Evolutionary conservation across 805 yeast genomes (phyloP).

Genomic region (Saturnispora sanitii): DNA sequence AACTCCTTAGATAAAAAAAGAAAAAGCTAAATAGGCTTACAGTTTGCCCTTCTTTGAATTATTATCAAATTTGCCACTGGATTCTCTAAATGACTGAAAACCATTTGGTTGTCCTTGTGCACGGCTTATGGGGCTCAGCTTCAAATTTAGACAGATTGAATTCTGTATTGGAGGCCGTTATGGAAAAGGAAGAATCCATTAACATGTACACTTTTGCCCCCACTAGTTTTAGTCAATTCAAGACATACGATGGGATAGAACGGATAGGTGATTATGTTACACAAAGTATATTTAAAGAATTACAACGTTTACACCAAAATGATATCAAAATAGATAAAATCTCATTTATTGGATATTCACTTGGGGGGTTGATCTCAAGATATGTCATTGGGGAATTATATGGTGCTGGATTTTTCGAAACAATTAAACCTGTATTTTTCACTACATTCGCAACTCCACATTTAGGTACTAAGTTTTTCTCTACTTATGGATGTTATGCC

Average conservation of each 20-base stretch:
- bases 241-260: conserved; percentile 80
- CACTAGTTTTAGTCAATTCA: conserved; percentile 53
- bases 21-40: not conserved
- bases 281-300: conserved; percentile 47
- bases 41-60: not conserved
- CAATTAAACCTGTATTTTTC: conserved; percentile 50
- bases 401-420: conserved; percentile 41
- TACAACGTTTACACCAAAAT: conserved; percentile 24
- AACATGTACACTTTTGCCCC: conserved; percentile 39
- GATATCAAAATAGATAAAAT: conserved; percentile 37
- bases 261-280: conserved; percentile 60
- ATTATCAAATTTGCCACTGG: not conserved
- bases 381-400: conserved; percentile 54
- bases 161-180: conserved; percentile 30
- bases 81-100: conserved; percentile 7
- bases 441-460: conserved; percentile 76
- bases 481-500: conserved; percentile 22
- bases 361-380: conserved; percentile 80
- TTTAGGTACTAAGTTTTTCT: conserved; percentile 48
- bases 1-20: not conserved
- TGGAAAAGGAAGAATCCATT: conserved; percentile 19
- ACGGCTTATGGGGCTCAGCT: conserved; percentile 73
- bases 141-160: conserved; percentile 43
- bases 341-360: conserved; percentile 77
- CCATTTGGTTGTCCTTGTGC: conserved; percentile 65